phyloP scores from a whole-genome alignment of 345 rosid species.

The Camelina hispida region DNA sequence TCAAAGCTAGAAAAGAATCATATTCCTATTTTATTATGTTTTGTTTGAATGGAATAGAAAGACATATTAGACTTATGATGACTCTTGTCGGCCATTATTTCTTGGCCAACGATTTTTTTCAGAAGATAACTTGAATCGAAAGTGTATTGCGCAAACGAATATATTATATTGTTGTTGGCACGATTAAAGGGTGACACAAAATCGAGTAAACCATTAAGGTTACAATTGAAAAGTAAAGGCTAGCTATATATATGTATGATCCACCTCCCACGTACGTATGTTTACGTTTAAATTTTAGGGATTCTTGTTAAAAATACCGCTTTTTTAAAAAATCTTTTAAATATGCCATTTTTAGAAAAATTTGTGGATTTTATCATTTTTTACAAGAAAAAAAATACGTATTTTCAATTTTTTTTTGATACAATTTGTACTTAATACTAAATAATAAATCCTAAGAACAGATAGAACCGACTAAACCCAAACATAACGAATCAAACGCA shows the following conservation, averaged over 20 bases:
- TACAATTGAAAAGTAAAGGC: slow-evolving; percentile 24
- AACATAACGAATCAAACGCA: too few relatives aligned
- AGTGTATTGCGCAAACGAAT: slow-evolving; percentile 36
- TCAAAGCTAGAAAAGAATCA: slow-evolving; percentile 27
- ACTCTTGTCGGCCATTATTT: slow-evolving; percentile 46
- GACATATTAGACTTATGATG: slow-evolving; percentile 36
- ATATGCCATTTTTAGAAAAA: too few relatives aligned
- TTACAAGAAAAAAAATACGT: too few relatives aligned
- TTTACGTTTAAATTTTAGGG: slow-evolving; percentile 1
- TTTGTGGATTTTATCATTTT: too few relatives aligned
- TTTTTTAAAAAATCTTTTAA: too few relatives aligned
- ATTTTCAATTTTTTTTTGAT: too few relatives aligned
- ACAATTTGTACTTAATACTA: too few relatives aligned
- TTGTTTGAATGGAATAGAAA: not conserved
- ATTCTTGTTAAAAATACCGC: too few relatives aligned
- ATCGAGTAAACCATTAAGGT: slow-evolving; percentile 32
- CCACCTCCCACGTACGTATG: slow-evolving; percentile 35
- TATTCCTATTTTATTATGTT: not conserved
- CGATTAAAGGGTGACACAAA: slow-evolving; percentile 39
- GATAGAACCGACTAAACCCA: too few relatives aligned
- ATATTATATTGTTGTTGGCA: slow-evolving; percentile 38
- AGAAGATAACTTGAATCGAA: slow-evolving; percentile 36
- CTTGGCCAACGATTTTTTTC: slow-evolving; percentile 35
- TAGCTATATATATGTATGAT: not conserved
- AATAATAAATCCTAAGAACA: too few relatives aligned